Evolutionary conservation across 1,284 basidiomycete genomes (phyloP).

Genomic region (Macrocybe sp.): DNA sequence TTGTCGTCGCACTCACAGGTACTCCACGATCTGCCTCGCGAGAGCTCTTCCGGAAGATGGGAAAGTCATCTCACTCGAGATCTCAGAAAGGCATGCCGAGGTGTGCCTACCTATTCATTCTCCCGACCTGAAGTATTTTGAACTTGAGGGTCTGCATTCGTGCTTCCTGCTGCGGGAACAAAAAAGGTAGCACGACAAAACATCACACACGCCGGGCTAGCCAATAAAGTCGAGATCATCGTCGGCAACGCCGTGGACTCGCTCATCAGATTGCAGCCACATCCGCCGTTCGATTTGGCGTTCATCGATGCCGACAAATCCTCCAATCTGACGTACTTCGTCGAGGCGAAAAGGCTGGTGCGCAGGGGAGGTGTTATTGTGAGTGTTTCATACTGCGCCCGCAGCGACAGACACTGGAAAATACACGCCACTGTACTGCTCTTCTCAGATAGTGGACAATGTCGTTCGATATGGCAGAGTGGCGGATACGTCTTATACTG

Average conservation of each 20-base stretch:
- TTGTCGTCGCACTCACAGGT: constrained; percentile 27
- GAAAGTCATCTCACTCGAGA: constrained; percentile 44
- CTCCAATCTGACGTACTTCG: constrained; percentile 44
- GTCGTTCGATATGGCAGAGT: constrained; percentile 49
- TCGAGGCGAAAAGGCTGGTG: constrained; percentile 50
- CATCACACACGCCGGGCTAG: constrained; percentile 41
- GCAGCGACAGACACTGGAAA: background rate
- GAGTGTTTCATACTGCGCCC: constrained; percentile 15
- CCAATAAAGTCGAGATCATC: constrained; percentile 41
- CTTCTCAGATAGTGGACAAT: constrained; percentile 53
- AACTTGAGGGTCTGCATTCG: background rate
- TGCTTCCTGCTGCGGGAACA: background rate
- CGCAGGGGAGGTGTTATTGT: constrained; percentile 52
- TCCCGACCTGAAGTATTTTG: background rate
- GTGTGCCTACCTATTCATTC: constrained; percentile 20
- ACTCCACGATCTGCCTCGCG: constrained; percentile 58
- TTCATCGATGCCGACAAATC: constrained; percentile 65
- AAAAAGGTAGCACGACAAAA: constrained; percentile 50
- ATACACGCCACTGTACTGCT: background rate
- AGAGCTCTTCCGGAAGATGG: constrained; percentile 52
- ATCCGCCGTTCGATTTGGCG: constrained; percentile 47
- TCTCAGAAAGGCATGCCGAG: constrained; percentile 43
- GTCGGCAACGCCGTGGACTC: constrained; percentile 47
- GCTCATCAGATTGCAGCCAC: constrained; percentile 35
- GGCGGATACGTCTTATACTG: constrained; percentile 34